phyloP scores from a whole-genome alignment of 1,284 basidiomycete genomes.

The Malassezia cuniculi region DNA sequence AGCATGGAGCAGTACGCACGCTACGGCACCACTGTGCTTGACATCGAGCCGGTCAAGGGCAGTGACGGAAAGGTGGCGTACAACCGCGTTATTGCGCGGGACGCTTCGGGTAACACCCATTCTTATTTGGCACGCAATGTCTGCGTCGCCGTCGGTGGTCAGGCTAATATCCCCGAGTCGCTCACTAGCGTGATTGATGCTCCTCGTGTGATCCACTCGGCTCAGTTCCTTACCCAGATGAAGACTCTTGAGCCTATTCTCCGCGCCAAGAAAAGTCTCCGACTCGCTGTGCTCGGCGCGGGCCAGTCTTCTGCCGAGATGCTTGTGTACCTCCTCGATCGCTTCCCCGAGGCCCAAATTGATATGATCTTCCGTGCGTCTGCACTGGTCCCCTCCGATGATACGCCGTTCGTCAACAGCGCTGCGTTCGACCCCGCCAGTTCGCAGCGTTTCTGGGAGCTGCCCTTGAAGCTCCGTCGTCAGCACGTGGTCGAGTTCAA shows the following conservation, averaged over 20 bases:
- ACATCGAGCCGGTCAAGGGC: constrained; percentile 27
- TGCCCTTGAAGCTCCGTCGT: constrained; percentile 21
- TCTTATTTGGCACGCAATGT: constrained; percentile 28
- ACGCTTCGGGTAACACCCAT: constrained; percentile 13
- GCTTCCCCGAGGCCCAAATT: constrained; percentile 35
- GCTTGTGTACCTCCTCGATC: constrained; percentile 32
- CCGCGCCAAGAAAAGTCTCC: constrained; percentile 19
- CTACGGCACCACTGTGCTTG: constrained; percentile 31
- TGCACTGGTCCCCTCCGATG: constrained; percentile 39
- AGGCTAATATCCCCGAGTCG: constrained; percentile 20
- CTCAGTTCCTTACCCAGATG: constrained; percentile 33
- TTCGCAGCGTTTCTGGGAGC: constrained; percentile 40
- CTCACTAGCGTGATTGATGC: constrained; percentile 4
- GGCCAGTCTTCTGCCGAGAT: constrained; percentile 42
- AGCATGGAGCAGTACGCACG: constrained; percentile 30
- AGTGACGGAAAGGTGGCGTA: constrained; percentile 15
- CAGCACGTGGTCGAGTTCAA: constrained; percentile 37
- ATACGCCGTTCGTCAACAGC: constrained; percentile 40
- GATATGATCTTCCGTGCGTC: constrained; percentile 39
- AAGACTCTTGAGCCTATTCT: constrained; percentile 22
- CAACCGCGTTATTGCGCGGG: constrained; percentile 20
- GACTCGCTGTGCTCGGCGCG: constrained; percentile 38
- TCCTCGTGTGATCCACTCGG: constrained; percentile 34
- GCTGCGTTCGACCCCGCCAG: constrained; percentile 41
- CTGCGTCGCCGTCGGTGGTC: constrained; percentile 34